Evolutionary conservation across 345 rosid genomes (phyloP), one percentile per base, ranked within the genome.

Genomic region (Lumnitzera racemosa): DNA sequence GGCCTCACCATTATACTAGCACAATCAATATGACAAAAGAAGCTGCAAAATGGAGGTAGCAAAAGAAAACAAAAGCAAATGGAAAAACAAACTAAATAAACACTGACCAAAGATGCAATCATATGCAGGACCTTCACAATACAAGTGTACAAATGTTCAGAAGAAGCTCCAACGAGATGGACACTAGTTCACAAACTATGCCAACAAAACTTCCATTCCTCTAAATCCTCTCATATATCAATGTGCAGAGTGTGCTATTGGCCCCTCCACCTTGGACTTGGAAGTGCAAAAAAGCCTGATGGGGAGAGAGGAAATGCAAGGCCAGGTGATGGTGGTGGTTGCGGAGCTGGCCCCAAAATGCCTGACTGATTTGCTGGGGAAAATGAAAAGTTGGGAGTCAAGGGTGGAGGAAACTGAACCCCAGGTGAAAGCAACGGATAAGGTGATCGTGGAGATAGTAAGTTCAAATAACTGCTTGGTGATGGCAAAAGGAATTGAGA

Each of bases 261-360:
- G 66, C 72, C 79, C 67, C 83, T 84, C 96, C 95, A 86, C 73
- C 81, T 78, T 53, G 98, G 98, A 71, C 98, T 89, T 12, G 81
- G 69, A 47, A 77, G 63, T 2, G 96, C 85, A 29, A 86, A 91
- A 71, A 84, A 80, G 20, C 85, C 79, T 48, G 90, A 74, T 24
- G 94, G 95, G 59, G 96, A 91, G 3, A 75, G 73, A 2, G 98
- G 98, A 56, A 79, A 89, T 59, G 56, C 55, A 43, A 76, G 49
- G 48, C 98, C 88, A 13, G 96, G 88, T 16, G 96, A 91, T 15
- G 72, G 86, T 13, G 85, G 96, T 25, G 96, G 90, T 49, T 72
- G 95, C 49, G 89, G 83, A 59, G 88, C 89, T 7, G 95, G 76
- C 61, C 96, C 91, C 54, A 74, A 76, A 73, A 74, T 79, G 70